Evolutionary conservation across 148 eudicot species (phyloP), one percentile per base, ranked within the genome.

Genomic region (Oxyria digyna): DNA sequence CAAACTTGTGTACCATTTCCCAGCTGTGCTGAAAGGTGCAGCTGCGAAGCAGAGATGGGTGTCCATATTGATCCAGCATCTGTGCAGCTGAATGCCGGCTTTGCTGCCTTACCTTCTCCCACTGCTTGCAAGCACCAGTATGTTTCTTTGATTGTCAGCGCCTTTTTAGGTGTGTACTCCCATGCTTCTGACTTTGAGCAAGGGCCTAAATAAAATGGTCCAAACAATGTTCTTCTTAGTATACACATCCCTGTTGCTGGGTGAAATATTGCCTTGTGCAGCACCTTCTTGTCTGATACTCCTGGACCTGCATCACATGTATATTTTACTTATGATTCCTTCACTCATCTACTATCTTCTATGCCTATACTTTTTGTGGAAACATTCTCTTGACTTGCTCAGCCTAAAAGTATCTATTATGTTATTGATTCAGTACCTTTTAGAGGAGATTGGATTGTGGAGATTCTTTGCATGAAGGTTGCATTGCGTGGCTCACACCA

Each of bases 201-300:
- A 10, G 84, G 84, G 0, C 91, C 97, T 27, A 49, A 49, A 3
- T 20, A 49, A n/a, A 94, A 73, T 69, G 73, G 73, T 35, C 77
- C 24, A 3, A 13, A 13, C 43, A 85, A 77, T 0, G 79, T 75
- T 1, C 67, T 17, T 57, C 84, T 79, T 41, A 72, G 72, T 23
- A 75, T 76, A 45, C 98, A 93, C 1, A 81, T 85, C 42, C 98
- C 98, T 11, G 96, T 84, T 63, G 41, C 52, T 21, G 98, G 98
- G 54, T 93, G 98, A 74, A 79, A 89, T 31, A 89, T 77, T 27
- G 87, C 67, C 75, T 87, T 76, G 74, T 83, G 40, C 40, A 33
- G 84, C n/a, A n/a, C n/a, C 29, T 70, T 67, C 8, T 67, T 45
- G 45, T 29, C 38, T 27, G 49, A 15, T 26, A 54, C 73, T 57